phyloP scores from a whole-genome alignment of 768 basidiomycete species.

The Lentinula detonsa region DNA sequence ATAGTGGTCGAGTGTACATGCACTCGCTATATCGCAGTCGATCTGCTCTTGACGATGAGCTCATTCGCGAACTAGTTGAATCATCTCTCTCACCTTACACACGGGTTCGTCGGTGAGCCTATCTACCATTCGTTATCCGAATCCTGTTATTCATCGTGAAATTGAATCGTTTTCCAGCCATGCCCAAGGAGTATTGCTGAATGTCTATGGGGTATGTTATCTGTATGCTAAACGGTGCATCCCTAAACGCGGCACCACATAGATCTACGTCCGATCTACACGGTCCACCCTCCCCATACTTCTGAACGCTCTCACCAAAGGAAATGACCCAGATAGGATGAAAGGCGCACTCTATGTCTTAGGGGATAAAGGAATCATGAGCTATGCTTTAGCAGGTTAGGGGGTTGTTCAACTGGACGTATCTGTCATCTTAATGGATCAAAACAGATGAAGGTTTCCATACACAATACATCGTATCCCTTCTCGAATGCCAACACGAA shows the following conservation, averaged over 20 bases:
- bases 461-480: slow-evolving; percentile 49
- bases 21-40: slow-evolving; percentile 71
- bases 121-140: background rate
- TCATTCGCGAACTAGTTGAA: slow-evolving; percentile 64
- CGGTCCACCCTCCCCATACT: slow-evolving; percentile 55
- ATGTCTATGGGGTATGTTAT: slow-evolving; percentile 51
- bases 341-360: slow-evolving; percentile 88
- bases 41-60: slow-evolving; percentile 64
- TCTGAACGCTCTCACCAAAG: slow-evolving; percentile 59
- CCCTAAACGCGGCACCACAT: slow-evolving; percentile 5
- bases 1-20: slow-evolving; percentile 71
- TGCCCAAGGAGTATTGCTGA: slow-evolving; percentile 60
- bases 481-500: slow-evolving; percentile 77
- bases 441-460: slow-evolving; percentile 49
- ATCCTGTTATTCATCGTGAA: background rate
- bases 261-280: slow-evolving; percentile 73
- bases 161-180: slow-evolving; percentile 36
- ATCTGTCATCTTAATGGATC: background rate
- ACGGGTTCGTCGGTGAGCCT: slow-evolving; percentile 59
- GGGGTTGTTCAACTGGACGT: slow-evolving; percentile 6
- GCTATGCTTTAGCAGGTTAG: slow-evolving; percentile 63
- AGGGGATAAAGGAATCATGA: slow-evolving; percentile 59
- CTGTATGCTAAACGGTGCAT: background rate
- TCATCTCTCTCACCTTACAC: slow-evolving; percentile 79
- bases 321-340: slow-evolving; percentile 87